Conservation (phyloP, 2,329 filamentous ascomycete genomes). For the Emmonsiellopsis sp. region DNA sequence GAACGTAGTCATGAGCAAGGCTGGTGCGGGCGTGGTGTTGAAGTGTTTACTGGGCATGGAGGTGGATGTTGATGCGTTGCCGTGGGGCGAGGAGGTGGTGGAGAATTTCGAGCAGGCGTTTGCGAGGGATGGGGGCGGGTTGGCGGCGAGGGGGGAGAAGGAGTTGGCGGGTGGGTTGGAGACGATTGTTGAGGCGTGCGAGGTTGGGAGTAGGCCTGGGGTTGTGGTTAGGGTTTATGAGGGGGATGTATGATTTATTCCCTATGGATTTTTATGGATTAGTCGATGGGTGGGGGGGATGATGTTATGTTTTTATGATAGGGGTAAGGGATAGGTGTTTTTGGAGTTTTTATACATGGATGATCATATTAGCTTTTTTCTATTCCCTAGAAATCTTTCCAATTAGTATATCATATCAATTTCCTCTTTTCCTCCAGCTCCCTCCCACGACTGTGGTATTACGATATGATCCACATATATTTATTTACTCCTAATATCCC, state of each 20-base stretch:
- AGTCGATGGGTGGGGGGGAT: no score
- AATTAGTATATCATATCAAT: no score
- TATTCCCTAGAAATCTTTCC: no score
- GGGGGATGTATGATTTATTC: not conserved
- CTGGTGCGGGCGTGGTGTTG: slow-evolving; percentile 71
- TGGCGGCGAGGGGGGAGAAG: slow-evolving; percentile 31
- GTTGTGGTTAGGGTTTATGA: slow-evolving; percentile 17
- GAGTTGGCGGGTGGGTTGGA: slow-evolving; percentile 63
- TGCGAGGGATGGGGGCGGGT: slow-evolving; percentile 38
- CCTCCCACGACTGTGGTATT: no score
- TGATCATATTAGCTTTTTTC: no score
- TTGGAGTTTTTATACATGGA: no score
- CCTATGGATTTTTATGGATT: not conserved
- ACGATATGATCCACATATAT: no score
- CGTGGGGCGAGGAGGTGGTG: slow-evolving; percentile 77
- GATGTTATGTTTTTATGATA: no score
- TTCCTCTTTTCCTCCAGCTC: no score
- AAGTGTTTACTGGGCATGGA: slow-evolving; percentile 64
- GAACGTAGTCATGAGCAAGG: slow-evolving; percentile 91
- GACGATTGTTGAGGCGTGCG: slow-evolving; percentile 66
- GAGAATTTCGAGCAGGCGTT: slow-evolving; percentile 67
- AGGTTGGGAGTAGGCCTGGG: slow-evolving; percentile 41
- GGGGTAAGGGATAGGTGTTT: no score
- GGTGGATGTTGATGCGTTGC: slow-evolving; percentile 73
- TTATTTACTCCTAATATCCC: no score